phyloP scores from a whole-genome alignment of 441 rosid species.

The Arabidopsis lyrata region DNA sequence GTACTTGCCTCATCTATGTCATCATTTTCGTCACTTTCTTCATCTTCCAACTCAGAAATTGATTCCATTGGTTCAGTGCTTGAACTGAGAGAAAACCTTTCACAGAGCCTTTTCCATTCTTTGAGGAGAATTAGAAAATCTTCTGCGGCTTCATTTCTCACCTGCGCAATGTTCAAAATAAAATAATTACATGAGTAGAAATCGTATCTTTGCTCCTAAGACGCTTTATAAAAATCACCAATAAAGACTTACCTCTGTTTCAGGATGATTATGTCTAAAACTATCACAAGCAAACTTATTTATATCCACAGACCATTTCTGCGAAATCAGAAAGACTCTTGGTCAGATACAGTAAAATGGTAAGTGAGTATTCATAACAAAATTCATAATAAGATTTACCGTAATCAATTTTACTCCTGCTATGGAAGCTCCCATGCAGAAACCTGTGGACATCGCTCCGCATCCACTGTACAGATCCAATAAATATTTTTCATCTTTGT shows the following conservation, averaged over 20 bases:
- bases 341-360: constrained; percentile 1
- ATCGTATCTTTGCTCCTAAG: background rate
- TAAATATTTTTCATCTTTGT: background rate
- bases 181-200: background rate
- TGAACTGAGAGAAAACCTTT: constrained; percentile 48
- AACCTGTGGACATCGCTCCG: constrained; percentile 2
- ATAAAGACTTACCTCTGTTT: constrained; percentile 38
- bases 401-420: constrained; percentile 42
- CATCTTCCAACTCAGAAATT: constrained; percentile 18
- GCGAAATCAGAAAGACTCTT: background rate
- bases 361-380: background rate
- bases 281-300: constrained; percentile 47
- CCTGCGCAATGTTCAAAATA: constrained; percentile 47
- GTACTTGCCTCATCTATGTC: constrained; percentile 26
- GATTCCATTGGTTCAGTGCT: constrained; percentile 38
- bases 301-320: constrained; percentile 51
- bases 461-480: constrained; percentile 1
- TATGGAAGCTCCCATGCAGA: constrained; percentile 39
- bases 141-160: constrained; percentile 69
- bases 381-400: constrained; percentile 14
- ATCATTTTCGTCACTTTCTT: constrained; percentile 14
- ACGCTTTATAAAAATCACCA: constrained; percentile 1
- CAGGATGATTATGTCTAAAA: constrained; percentile 46
- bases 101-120: constrained; percentile 67
- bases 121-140: constrained; percentile 58